Base-by-base conservation (phyloP, 345 rosid genomes). In the Passiflora organensis region DNA sequence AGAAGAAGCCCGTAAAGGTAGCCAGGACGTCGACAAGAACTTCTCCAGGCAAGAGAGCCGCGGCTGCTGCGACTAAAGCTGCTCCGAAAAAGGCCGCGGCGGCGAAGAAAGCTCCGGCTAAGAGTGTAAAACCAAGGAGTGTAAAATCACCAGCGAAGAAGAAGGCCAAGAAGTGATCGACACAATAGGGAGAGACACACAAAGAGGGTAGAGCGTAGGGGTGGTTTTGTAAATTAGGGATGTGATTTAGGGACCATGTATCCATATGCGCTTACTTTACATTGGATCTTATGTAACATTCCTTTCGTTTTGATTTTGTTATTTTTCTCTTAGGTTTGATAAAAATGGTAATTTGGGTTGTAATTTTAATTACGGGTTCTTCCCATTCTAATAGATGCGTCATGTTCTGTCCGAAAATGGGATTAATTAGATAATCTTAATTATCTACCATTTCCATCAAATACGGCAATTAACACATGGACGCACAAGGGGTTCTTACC, bases 71-170 rank as follows among this genome's bases (percentile, higher is more conserved):
- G n/a, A n/a, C n/a, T n/a, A 72, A 74, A 59, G 70, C n/a, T n/a
- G n/a, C n/a, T n/a, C 76, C 72, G 13, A 86, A 81, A 80, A 76
- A 78, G 65, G 69, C 73, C 0, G 60, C 70, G 0, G 58, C 76
- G 14, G 71, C 57, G 0, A 65, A 81, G 71, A 78, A 67, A 38
- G 59, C 82, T 0, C 78, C 84, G 14, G 82, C 78, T 0, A 87
- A 80, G 81, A 52, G 51, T 4, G 79, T 48, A 47, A 80, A 80
- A 71, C 70, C 71, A 0, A 80, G 68, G 75, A 72, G 72, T 22
- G 87, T 75, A 0, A 80, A 77, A 64, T 77, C 94, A 25, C 82
- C 87, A 19, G 84, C 76, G 44, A 86, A 80, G 70, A 75, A 76
- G 81, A 76, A 53, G 69, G 78, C 67, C 0, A 83, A 43, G 78